Evolutionary conservation across 805 yeast genomes (phyloP).

Genomic region (Candida alai): DNA sequence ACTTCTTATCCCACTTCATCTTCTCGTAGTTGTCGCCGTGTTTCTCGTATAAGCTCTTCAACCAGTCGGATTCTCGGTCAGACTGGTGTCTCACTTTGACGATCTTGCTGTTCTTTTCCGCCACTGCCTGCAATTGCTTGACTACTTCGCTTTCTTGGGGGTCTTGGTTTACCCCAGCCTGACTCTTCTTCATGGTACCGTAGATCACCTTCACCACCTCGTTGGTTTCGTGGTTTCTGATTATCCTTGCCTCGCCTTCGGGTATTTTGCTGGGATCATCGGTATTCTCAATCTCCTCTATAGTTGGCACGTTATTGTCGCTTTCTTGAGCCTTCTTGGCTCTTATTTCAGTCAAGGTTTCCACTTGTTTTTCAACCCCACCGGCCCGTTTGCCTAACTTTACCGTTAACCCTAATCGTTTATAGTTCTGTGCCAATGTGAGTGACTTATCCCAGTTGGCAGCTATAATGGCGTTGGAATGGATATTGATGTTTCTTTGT

Average conservation of each 20-base stretch:
- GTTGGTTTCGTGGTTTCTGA: constrained; percentile 62
- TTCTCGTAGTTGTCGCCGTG: constrained; percentile 85
- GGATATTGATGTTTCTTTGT: constrained; percentile 61
- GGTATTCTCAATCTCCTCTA: constrained; percentile 39
- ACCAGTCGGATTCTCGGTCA: constrained; percentile 75
- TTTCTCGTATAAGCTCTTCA: constrained; percentile 57
- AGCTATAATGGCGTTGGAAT: constrained; percentile 77
- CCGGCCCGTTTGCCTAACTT: constrained; percentile 71
- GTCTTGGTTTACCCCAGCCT: constrained; percentile 23
- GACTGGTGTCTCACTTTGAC: constrained; percentile 55
- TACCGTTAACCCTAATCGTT: constrained; percentile 69
- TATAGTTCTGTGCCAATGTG: constrained; percentile 84
- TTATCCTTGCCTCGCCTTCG: constrained; percentile 73
- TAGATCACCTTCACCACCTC: constrained; percentile 64
- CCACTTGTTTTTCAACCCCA: constrained; percentile 66
- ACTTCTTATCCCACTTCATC: constrained; percentile 89
- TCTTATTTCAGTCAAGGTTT: constrained; percentile 31
- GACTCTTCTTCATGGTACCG: constrained; percentile 52
- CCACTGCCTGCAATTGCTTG: constrained; percentile 56
- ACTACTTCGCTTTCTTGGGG: constrained; percentile 54
- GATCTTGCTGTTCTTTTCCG: constrained; percentile 42
- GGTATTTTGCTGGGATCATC: constrained; percentile 61
- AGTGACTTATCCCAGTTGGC: constrained; percentile 84
- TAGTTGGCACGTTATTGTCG: constrained; percentile 12
- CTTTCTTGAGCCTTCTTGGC: constrained; percentile 23